Evolutionary conservation across 2,329 filamentous ascomycete species (phyloP).

Genomic region (Colletotrichum gloeosporioides): DNA sequence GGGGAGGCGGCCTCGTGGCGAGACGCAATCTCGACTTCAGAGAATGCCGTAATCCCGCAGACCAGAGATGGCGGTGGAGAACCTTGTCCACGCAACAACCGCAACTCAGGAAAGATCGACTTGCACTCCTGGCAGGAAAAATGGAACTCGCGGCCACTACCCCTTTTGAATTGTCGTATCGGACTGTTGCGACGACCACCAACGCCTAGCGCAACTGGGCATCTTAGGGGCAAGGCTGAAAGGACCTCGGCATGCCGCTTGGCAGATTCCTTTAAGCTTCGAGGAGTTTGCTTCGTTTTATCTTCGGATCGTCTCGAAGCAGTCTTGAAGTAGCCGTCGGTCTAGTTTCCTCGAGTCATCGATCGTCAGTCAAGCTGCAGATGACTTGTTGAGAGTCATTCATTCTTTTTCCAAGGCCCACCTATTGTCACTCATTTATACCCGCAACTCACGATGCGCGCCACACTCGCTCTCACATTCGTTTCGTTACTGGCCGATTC

Average conservation of each 20-base stretch:
- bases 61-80: neutral
- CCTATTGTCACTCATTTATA: constrained; percentile 5
- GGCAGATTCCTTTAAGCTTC: neutral
- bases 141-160: neutral
- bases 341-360: neutral
- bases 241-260: neutral
- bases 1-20: neutral
- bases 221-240: neutral
- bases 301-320: neutral
- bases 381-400: neutral
- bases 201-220: neutral
- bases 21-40: neutral
- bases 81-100: neutral
- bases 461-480: neutral
- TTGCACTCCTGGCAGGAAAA: neutral
- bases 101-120: neutral
- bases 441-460: neutral
- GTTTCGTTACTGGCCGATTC: neutral
- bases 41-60: neutral
- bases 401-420: neutral
- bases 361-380: neutral
- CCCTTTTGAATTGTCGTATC: neutral
- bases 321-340: neutral
- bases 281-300: neutral
- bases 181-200: neutral